Evolutionary conservation across 352 stramenopile species (phyloP).

Genomic region (Globisporangium emineosum): DNA sequence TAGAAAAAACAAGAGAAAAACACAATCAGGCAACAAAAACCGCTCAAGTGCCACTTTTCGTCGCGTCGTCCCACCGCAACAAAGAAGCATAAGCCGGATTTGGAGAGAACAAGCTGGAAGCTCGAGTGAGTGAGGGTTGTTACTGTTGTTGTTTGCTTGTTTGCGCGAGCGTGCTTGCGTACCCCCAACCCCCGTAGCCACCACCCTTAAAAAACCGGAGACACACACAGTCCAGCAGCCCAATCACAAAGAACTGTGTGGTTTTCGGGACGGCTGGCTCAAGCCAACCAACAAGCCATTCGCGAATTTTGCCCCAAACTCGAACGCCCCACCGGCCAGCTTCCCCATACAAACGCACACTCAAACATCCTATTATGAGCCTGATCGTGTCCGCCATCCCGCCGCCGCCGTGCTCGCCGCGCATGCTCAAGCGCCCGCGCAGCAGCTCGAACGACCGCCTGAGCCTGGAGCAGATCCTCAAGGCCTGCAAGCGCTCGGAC

Average conservation of each 20-base stretch:
- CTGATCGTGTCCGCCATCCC: conserved; percentile 44
- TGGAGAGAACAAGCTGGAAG: no score
- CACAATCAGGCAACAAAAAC: background rate
- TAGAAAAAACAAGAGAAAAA: background rate
- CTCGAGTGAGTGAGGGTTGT: background rate
- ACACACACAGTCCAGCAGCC: background rate
- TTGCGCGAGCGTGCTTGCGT: conserved; percentile 9
- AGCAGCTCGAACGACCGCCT: conserved; percentile 44
- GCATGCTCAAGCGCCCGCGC: conserved; percentile 58
- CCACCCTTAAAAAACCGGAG: conserved; percentile 2
- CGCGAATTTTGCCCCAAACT: no score
- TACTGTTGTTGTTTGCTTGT: conserved; percentile 3
- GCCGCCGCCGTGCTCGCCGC: conserved; percentile 13
- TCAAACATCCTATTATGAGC: conserved; percentile 42
- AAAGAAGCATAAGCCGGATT: conserved; percentile 3
- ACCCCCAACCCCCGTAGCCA: conserved; percentile 7
- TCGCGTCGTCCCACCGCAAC: conserved; percentile 6
- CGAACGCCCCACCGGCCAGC: background rate
- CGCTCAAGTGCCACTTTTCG: background rate
- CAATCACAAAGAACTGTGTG: background rate
- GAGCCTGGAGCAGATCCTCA: conserved; percentile 48
- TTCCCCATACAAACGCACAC: background rate
- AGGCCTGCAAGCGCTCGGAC: conserved; percentile 54
- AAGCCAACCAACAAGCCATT: conserved; percentile 1
- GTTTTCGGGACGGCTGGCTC: background rate